phyloP scores from a whole-genome alignment of 2,329 filamentous ascomycete genomes.

The Xylariaceae sp. region DNA sequence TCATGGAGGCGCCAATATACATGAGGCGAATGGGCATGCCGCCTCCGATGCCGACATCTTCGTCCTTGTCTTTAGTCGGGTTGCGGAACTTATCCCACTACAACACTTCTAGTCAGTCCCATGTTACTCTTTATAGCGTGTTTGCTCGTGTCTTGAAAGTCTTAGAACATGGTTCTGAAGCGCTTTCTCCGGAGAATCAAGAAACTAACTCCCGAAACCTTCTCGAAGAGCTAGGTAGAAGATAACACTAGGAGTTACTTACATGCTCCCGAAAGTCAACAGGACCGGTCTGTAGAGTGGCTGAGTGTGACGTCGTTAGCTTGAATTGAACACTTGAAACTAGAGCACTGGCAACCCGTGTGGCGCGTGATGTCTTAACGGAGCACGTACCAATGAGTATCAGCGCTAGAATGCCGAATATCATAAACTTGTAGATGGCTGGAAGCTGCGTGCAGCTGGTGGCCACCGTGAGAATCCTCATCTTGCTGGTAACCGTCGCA shows the following conservation, averaged over 20 bases:
- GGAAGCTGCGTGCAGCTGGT: conserved; percentile 24
- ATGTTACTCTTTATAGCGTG: no score
- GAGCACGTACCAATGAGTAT: conserved; percentile 24
- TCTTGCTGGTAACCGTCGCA: conserved; percentile 11
- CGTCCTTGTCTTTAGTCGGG: conserved; percentile 3
- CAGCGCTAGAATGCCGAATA: conserved; percentile 17
- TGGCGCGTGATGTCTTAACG: neutral
- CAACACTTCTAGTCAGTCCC: no score
- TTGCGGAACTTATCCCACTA: conserved; percentile 27
- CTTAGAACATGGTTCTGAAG: no score
- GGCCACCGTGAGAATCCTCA: conserved; percentile 20
- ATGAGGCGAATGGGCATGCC: conserved; percentile 29
- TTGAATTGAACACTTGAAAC: neutral
- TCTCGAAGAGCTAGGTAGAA: no score
- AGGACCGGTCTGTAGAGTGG: conserved; percentile 21
- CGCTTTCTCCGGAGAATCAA: no score
- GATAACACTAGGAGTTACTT: no score
- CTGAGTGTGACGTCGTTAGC: conserved; percentile 1
- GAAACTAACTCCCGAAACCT: no score
- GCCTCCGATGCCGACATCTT: conserved; percentile 18
- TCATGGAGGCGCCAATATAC: conserved; percentile 31
- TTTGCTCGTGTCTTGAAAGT: no score
- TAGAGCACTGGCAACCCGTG: neutral
- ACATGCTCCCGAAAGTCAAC: conserved; percentile 23
- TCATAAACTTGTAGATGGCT: conserved; percentile 23